phyloP scores from a whole-genome alignment of 2,329 filamentous ascomycete species.

The Paramyrothecium roridum region DNA sequence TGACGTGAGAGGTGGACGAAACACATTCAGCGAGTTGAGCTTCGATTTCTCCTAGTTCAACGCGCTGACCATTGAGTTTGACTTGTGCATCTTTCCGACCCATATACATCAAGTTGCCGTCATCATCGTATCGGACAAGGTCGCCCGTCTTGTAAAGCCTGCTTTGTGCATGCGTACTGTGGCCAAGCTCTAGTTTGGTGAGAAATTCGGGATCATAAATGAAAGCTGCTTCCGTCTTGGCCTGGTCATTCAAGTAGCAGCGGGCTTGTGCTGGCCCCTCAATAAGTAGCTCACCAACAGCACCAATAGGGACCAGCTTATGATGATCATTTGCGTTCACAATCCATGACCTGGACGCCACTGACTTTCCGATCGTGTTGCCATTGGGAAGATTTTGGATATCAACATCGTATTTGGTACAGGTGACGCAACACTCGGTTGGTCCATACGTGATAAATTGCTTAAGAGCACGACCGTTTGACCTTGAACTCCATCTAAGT shows the following conservation, averaged over 20 bases:
- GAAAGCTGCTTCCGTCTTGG: slow-evolving; percentile 20
- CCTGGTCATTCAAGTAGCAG: slow-evolving; percentile 16
- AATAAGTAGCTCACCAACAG: slow-evolving; percentile 21
- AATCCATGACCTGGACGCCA: slow-evolving; percentile 16
- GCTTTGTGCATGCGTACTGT: too few relatives aligned
- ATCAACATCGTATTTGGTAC: background rate
- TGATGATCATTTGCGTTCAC: slow-evolving; percentile 15
- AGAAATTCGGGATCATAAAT: slow-evolving; percentile 23
- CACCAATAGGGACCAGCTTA: slow-evolving; percentile 14
- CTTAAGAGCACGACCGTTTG: too few relatives aligned
- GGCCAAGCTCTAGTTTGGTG: slow-evolving; percentile 16
- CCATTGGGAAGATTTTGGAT: too few relatives aligned
- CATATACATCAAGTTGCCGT: slow-evolving; percentile 35
- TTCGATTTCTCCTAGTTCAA: slow-evolving; percentile 35
- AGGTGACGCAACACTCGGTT: too few relatives aligned
- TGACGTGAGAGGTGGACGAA: background rate
- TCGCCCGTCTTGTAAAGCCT: slow-evolving; percentile 20
- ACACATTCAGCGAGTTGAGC: background rate
- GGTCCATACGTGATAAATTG: too few relatives aligned
- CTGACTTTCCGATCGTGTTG: background rate
- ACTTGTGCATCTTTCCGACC: slow-evolving; percentile 52
- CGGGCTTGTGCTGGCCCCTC: slow-evolving; percentile 18
- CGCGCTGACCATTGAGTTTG: slow-evolving; percentile 51
- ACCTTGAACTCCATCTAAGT: too few relatives aligned
- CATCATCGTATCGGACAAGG: slow-evolving; percentile 17